phyloP scores from a whole-genome alignment of 2,329 filamentous ascomycete genomes.

The Xylariales sp. region DNA sequence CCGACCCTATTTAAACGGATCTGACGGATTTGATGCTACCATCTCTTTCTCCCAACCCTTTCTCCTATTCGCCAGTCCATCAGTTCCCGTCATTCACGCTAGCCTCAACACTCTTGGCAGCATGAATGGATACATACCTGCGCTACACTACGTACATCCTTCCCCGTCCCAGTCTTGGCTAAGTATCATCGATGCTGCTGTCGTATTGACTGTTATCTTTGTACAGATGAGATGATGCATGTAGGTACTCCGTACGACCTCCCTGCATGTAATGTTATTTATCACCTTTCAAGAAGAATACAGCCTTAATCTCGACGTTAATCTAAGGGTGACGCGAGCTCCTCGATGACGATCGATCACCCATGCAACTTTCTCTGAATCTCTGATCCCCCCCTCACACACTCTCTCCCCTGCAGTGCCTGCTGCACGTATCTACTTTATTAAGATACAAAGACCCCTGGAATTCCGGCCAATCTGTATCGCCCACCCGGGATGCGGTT shows the following conservation, averaged over 20 bases:
- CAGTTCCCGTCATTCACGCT: constrained; percentile 8
- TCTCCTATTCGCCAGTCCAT: constrained; percentile 22
- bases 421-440: not conserved
- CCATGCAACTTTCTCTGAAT: not conserved
- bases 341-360: not conserved
- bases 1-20: constrained; percentile 16
- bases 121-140: not conserved
- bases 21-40: constrained; percentile 10
- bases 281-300: not conserved
- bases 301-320: constrained; percentile 20
- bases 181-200: not conserved
- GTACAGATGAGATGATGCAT: not conserved
- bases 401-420: not conserved
- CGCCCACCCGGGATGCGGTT: constrained; percentile 44
- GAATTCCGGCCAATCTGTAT: constrained; percentile 27
- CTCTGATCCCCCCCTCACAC: not conserved
- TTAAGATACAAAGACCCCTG: constrained; percentile 23
- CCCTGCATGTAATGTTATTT: not conserved
- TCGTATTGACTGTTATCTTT: constrained; percentile 22
- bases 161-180: constrained; percentile 12
- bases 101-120: constrained; percentile 27
- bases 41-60: not conserved
- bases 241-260: constrained; percentile 33
- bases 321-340: not conserved
- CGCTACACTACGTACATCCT: not conserved